Percentiles rank a stretch among this genome's conserved stretches.
These are phyloP conservation scores for Botrytis sinoallii DNA, from an alignment of 2,329 filamentous ascomycete genomes.

Conservation along the genomic window DNA sequence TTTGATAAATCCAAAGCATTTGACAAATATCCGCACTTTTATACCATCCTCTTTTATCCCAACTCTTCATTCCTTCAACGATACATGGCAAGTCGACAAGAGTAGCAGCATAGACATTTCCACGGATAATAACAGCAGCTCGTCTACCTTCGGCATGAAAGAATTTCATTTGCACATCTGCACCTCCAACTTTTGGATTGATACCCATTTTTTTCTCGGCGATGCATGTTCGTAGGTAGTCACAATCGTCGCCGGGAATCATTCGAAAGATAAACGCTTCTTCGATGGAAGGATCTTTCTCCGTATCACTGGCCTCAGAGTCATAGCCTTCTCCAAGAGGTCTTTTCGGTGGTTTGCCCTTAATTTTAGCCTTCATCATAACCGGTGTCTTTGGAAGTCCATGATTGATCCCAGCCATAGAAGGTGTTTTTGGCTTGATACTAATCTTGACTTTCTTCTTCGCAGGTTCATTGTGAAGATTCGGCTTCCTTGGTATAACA, in stretches of 20 bases:
- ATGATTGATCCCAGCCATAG: conserved; percentile 16
- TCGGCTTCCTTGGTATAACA: conserved; percentile 21
- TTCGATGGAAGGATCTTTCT: conserved; percentile 83
- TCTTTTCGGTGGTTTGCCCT: conserved; percentile 65
- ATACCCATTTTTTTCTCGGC: conserved; percentile 73
- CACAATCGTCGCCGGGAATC: conserved; percentile 78
- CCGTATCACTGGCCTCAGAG: conserved; percentile 88
- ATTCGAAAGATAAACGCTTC: conserved; percentile 88
- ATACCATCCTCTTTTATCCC: conserved; percentile 69
- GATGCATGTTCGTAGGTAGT: conserved; percentile 75
- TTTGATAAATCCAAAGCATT: conserved; percentile 66
- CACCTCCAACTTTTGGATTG: conserved; percentile 59
- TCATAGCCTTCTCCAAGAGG: conserved; percentile 89
- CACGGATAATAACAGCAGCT: conserved; percentile 57
- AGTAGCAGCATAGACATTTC: conserved; percentile 60
- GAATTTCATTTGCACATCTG: conserved; percentile 78
- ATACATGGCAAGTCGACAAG: conserved; percentile 69
- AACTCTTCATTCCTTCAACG: conserved; percentile 71
- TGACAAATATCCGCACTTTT: conserved; percentile 73
- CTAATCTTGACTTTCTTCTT: conserved; percentile 49
- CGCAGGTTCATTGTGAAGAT: conserved; percentile 19
- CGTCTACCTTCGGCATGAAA: conserved; percentile 63
- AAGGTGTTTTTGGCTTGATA: conserved; percentile 13
- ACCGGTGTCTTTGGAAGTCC: conserved; percentile 34
- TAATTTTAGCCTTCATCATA: conserved; percentile 56